Conservation (phyloP, 306 rosid species). For the Acacia confusa region DNA sequence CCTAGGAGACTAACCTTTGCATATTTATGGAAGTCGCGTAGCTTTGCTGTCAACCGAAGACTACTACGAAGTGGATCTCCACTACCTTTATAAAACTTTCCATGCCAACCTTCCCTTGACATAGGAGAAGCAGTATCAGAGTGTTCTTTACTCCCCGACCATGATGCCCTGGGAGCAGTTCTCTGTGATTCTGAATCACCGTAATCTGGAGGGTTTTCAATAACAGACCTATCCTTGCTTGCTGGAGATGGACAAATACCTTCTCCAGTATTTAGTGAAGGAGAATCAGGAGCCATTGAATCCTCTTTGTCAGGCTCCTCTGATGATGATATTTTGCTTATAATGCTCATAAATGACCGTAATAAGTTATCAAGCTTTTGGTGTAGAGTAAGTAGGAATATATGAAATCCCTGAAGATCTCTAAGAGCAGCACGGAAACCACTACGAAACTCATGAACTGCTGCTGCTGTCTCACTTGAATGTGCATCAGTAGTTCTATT, state of each 20-base stretch:
- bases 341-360: slow-evolving; percentile 57
- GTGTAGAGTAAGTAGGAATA: slow-evolving; percentile 77
- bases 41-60: slow-evolving; percentile 83
- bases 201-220: slow-evolving; percentile 61
- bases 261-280: slow-evolving; percentile 43
- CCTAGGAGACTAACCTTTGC: slow-evolving; percentile 70
- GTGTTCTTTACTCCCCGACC: slow-evolving; percentile 54
- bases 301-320: slow-evolving; percentile 87
- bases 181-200: slow-evolving; percentile 67
- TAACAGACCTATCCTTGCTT: slow-evolving; percentile 51
- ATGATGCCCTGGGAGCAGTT: slow-evolving; percentile 61
- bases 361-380: slow-evolving; percentile 79
- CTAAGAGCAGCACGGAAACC: slow-evolving; percentile 90
- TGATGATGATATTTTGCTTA: slow-evolving; percentile 49
- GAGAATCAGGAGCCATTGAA: slow-evolving; percentile 49
- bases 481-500: slow-evolving; percentile 39
- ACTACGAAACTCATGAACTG: slow-evolving; percentile 68
- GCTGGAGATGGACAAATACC: slow-evolving; percentile 49
- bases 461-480: slow-evolving; percentile 39
- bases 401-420: slow-evolving; percentile 88
- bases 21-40: slow-evolving; percentile 84
- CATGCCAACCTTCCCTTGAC: slow-evolving; percentile 76
- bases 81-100: slow-evolving; percentile 65
- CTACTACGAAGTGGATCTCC: slow-evolving; percentile 61
- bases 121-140: slow-evolving; percentile 57